Evolutionary conservation across 805 yeast species (phyloP).

Genomic region (Metschnikowia gruessii): DNA sequence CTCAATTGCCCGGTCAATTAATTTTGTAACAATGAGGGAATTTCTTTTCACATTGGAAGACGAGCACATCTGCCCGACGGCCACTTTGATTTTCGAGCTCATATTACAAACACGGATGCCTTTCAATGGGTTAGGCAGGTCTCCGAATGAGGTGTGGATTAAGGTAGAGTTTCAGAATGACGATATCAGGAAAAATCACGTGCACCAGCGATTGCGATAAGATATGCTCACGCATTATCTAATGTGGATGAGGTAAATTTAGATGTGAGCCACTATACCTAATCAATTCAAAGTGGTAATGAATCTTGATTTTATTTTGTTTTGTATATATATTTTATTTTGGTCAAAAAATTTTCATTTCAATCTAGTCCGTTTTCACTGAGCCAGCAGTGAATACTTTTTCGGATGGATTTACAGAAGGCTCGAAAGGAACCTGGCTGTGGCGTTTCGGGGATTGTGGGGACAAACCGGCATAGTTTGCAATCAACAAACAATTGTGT

Average conservation of each 20-base stretch:
- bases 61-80: conserved; percentile 86
- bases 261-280: too few species aligned
- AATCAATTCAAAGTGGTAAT: too few species aligned
- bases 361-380: conserved; percentile 28
- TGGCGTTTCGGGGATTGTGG: conserved; percentile 4
- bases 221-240: not conserved
- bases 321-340: too few species aligned
- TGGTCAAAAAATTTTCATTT: too few species aligned
- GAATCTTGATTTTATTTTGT: too few species aligned
- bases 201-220: conserved; percentile 5
- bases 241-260: too few species aligned
- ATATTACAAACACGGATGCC: not conserved
- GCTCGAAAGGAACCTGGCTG: conserved; percentile 30
- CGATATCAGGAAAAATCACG: conserved; percentile 1
- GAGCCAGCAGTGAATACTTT: conserved; percentile 45
- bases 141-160: too few species aligned
- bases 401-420: conserved; percentile 40
- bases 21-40: conserved; percentile 52
- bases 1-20: conserved; percentile 63
- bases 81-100: conserved; percentile 39
- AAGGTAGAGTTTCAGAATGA: not conserved
- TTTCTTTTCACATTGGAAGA: conserved; percentile 60
- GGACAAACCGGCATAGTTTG: conserved; percentile 33
- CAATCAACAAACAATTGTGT: conserved; percentile 25
- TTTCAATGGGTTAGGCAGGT: too few species aligned